Evolutionary conservation across 805 yeast genomes (phyloP).

Genomic region (Metschnikowia sp.): DNA sequence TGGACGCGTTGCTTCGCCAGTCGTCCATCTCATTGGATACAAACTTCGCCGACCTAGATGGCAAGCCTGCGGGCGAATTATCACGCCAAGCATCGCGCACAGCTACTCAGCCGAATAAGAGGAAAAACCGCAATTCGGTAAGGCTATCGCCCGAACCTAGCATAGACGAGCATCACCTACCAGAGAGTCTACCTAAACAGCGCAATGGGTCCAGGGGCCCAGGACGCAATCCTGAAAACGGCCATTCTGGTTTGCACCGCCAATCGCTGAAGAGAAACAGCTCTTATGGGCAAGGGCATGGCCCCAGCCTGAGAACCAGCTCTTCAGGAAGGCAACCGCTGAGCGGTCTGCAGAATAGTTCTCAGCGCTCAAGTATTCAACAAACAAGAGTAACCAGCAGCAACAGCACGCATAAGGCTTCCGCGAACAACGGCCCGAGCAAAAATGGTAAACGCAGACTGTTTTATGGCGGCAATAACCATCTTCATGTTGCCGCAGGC

Average conservation of each 20-base stretch:
- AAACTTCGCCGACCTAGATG: slow-evolving; percentile 3
- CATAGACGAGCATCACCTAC: slow-evolving; percentile 19
- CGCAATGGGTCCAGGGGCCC: slow-evolving; percentile 3
- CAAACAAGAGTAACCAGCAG: slow-evolving; percentile 1
- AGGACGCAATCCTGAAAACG: slow-evolving; percentile 2
- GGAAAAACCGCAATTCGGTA: slow-evolving; percentile 33
- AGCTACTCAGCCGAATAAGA: slow-evolving; percentile 11
- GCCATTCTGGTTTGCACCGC: slow-evolving; percentile 2
- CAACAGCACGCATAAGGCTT: slow-evolving; percentile 6
- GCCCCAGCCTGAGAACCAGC: slow-evolving; percentile 1
- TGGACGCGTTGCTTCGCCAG: slow-evolving; percentile 33
- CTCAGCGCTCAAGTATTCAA: not conserved
- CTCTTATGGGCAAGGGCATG: slow-evolving; percentile 3
- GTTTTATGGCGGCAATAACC: slow-evolving; percentile 26
- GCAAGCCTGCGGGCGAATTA: slow-evolving; percentile 1
- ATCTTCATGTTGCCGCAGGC: slow-evolving; percentile 9
- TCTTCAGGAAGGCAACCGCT: slow-evolving; percentile 7
- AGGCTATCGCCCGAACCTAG: slow-evolving; percentile 22
- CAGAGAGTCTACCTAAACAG: slow-evolving; percentile 9
- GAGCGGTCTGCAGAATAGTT: slow-evolving; percentile 8
- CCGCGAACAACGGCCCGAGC: slow-evolving; percentile 10
- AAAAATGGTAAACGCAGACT: slow-evolving; percentile 29
- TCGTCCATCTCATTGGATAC: slow-evolving; percentile 28
- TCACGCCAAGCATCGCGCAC: slow-evolving; percentile 4
- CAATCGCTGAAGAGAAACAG: slow-evolving; percentile 8